These are phyloP conservation scores for Calocybe indica DNA, from an alignment of 768 basidiomycete species.

Conservation along the genomic window DNA sequence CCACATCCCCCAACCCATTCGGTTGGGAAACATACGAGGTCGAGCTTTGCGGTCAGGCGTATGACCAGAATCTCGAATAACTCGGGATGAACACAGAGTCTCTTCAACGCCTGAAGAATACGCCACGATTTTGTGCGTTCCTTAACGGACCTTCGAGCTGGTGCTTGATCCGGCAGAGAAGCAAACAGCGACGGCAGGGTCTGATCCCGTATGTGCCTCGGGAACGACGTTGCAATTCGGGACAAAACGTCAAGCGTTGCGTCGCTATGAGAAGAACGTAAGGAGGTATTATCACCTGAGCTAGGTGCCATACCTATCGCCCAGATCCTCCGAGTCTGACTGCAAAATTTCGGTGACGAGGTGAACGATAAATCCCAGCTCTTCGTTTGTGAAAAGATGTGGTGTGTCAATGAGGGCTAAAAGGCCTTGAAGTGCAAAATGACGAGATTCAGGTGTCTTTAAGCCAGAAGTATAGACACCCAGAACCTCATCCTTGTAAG, in stretches of 20 bases:
- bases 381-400: constrained; percentile 59
- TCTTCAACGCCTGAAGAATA: constrained; percentile 60
- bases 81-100: constrained; percentile 63
- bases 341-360: constrained; percentile 67
- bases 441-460: constrained; percentile 42
- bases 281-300: constrained; percentile 1
- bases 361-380: constrained; percentile 75
- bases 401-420: constrained; percentile 61
- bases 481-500: constrained; percentile 74
- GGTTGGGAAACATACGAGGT: constrained; percentile 45
- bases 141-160: constrained; percentile 41
- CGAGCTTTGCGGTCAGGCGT: constrained; percentile 71
- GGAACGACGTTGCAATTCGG: constrained; percentile 49
- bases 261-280: constrained; percentile 33
- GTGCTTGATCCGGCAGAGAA: constrained; percentile 64
- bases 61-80: constrained; percentile 86
- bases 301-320: constrained; percentile 32
- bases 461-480: constrained; percentile 57
- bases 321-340: constrained; percentile 41
- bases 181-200: constrained; percentile 80
- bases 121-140: constrained; percentile 65
- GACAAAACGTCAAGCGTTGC: constrained; percentile 58
- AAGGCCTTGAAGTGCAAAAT: constrained; percentile 60
- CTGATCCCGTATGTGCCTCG: constrained; percentile 62
- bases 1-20: constrained; percentile 29